Percentiles rank a stretch among this genome's conserved stretches.
phyloP scores from a whole-genome alignment of 2,329 filamentous ascomycete species.

The Fusarium praegraminearum region DNA sequence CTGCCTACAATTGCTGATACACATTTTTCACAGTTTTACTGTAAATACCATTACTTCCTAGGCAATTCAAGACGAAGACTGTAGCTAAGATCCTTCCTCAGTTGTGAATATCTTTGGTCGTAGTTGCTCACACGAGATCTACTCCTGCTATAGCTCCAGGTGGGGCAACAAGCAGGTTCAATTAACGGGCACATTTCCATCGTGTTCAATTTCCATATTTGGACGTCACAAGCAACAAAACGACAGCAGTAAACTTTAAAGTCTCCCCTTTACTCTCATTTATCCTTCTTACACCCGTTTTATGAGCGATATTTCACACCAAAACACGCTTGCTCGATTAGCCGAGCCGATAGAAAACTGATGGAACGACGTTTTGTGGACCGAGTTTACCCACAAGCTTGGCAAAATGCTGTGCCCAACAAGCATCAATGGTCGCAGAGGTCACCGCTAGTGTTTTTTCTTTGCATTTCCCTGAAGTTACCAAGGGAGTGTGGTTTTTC shows the following conservation, averaged over 20 bases:
- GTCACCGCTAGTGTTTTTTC: constrained; percentile 19
- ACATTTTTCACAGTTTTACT: background rate
- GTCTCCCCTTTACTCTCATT: background rate
- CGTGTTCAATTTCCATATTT: background rate
- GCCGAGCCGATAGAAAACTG: constrained; percentile 20
- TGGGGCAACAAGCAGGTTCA: constrained; percentile 4
- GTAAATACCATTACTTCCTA: background rate
- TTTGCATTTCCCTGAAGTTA: background rate
- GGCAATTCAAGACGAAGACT: background rate
- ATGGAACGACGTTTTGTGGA: constrained; percentile 37
- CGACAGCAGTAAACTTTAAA: background rate
- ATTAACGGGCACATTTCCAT: background rate
- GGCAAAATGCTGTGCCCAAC: constrained; percentile 22
- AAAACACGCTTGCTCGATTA: constrained; percentile 2
- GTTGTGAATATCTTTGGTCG: background rate
- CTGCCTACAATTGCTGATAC: background rate
- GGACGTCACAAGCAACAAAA: background rate
- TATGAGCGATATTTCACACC: background rate
- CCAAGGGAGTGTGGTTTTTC: constrained; percentile 1
- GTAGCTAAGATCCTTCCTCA: background rate
- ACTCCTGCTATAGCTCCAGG: background rate
- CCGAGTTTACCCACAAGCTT: constrained; percentile 33
- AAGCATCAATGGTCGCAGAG: constrained; percentile 21
- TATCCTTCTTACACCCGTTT: background rate
- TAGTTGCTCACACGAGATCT: constrained; percentile 21